Base-by-base conservation (phyloP, 352 stramenopile genomes). In the Pythium monospermum region DNA sequence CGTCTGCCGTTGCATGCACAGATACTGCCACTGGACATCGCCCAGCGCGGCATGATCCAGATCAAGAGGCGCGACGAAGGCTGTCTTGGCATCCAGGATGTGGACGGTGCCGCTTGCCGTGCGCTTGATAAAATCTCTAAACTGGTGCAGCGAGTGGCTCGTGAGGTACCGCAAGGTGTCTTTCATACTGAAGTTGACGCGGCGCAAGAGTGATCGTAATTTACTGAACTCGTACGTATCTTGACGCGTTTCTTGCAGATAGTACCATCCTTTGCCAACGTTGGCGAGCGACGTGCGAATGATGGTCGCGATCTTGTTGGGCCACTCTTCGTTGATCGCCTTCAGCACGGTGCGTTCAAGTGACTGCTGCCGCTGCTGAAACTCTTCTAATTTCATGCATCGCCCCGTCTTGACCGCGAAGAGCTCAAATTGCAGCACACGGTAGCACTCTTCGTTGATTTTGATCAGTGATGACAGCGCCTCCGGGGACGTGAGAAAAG, bases 201-300 rank as follows among this genome's bases (percentile, higher is more conserved):
- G 71, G 1, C 76, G 71, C 1, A 94, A 58, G 2, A 94, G 54
- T 6, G 79, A 85, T 1, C 82, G 71, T 2, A 94, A 61, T 38
- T 94, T 94, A 48, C 81, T 92, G 61, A 92, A 92, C 53, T 94
- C 82, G 62, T 94, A 94, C 30, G 82, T 91, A 53, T 94, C 83
- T 59, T 90, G 81, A 0, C 75, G 71, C 0, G 75, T 89, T 33
- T 94, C 83, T 26, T 94, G 82, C 6, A 94, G 47, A 35, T 89
- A 89, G 45, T 92, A 94, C 79, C 82, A 92, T 8, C 83, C 83
- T 53, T 94, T 94, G 0, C 81, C 81, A 3, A 91, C 76, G 42
- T 85, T 87, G 0, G 66, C 73, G 1, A 94, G 65, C 6, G 79
- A 85, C 0, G 66, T 68, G 49, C 84, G 83, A 55, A 92, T 86